Evolutionary conservation across 768 basidiomycete genomes (phyloP).

Genomic region (Lentinula aciculospora): DNA sequence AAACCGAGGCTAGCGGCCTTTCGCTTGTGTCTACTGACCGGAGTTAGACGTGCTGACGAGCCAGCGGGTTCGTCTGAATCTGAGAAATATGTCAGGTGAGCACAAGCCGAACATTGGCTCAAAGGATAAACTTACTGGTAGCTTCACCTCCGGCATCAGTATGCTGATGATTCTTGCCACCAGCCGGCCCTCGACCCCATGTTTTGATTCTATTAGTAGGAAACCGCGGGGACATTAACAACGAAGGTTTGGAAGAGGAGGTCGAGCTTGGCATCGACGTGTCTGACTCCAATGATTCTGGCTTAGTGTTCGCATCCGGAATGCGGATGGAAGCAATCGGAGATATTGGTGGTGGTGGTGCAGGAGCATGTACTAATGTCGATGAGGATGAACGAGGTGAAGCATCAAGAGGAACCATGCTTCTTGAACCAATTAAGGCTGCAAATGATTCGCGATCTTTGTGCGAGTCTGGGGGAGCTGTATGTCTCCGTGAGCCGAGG

Average conservation of each 20-base stretch:
- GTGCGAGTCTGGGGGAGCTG: conserved; percentile 12
- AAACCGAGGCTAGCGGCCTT: conserved; percentile 12
- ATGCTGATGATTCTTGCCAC: not conserved
- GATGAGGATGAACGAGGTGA: conserved; percentile 17
- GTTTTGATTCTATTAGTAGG: not conserved
- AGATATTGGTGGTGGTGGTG: not conserved
- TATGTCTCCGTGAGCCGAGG: conserved; percentile 13
- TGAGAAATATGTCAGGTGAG: not conserved
- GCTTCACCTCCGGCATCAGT: conserved; percentile 1
- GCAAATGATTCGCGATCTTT: not conserved
- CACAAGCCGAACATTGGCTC: not conserved
- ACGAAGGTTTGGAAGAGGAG: conserved; percentile 6
- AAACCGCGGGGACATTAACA: conserved; percentile 4
- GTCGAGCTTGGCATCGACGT: not conserved
- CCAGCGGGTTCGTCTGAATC: not conserved
- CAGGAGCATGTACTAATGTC: conserved; percentile 11
- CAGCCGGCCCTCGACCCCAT: not conserved
- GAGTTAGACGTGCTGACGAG: not conserved
- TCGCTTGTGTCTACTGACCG: conserved; percentile 4
- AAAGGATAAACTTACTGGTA: not conserved
- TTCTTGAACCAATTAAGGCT: not conserved
- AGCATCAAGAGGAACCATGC: conserved; percentile 3
- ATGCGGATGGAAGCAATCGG: conserved; percentile 10
- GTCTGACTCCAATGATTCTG: conserved; percentile 11
- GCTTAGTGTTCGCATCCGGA: not conserved